phyloP scores from a whole-genome alignment of 2,329 filamentous ascomycete genomes.

The Stagonosporopsis vannaccii region DNA sequence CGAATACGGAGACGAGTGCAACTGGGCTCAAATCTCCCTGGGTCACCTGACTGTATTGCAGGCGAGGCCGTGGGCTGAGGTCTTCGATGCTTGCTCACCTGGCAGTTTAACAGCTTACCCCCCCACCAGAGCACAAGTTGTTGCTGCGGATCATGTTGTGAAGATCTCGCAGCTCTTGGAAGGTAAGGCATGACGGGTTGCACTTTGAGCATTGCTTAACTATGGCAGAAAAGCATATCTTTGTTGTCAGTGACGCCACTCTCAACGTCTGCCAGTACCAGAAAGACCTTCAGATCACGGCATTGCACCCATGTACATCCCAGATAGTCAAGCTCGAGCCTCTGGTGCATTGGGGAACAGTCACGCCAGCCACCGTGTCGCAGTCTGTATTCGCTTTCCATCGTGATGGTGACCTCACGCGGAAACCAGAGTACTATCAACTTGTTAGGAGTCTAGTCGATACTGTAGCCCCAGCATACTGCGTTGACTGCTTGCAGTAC shows the following conservation, averaged over 20 bases:
- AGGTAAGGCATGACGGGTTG: background rate
- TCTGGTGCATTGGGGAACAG: slow-evolving; percentile 14
- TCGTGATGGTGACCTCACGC: slow-evolving; percentile 8
- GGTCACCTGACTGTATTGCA: slow-evolving; percentile 6
- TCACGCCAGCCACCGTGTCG: background rate
- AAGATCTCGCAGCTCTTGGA: slow-evolving; percentile 4
- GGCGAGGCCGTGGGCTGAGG: slow-evolving; percentile 1
- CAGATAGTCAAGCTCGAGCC: slow-evolving; percentile 2
- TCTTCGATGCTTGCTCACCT: background rate
- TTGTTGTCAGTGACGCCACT: background rate
- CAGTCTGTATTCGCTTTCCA: background rate
- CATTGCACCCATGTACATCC: background rate
- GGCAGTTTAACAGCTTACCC: background rate
- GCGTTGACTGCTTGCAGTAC: slow-evolving; percentile 5
- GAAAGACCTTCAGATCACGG: background rate
- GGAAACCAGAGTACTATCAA: background rate
- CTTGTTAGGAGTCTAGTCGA: background rate
- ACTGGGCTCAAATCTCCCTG: background rate
- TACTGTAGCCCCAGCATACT: background rate
- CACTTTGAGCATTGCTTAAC: background rate
- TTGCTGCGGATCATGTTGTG: background rate
- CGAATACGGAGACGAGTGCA: background rate
- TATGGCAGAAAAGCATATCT: slow-evolving; percentile 1
- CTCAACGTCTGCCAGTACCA: background rate
- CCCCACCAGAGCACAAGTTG: background rate